These are phyloP conservation scores for Prunus dulcis DNA, from an alignment of 306 rosid species.

Conservation along the genomic window DNA sequence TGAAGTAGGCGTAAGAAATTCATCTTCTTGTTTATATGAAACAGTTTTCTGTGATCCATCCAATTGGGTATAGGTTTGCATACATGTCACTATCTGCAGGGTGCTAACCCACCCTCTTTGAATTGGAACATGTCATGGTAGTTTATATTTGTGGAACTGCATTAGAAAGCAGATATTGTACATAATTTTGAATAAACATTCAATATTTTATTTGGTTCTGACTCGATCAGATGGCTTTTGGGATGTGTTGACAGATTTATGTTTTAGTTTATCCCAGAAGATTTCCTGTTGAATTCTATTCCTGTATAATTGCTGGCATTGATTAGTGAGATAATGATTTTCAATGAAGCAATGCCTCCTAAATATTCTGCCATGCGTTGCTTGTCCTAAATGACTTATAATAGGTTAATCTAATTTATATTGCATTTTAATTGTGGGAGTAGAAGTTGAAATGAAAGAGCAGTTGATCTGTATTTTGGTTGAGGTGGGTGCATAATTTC, in stretches of 20 bases:
- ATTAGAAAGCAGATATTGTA: background rate
- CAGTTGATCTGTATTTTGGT: background rate
- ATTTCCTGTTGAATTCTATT: background rate
- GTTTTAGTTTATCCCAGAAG: background rate
- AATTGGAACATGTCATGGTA: background rate
- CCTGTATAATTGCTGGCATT: background rate
- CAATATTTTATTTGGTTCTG: background rate
- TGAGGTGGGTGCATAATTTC: background rate
- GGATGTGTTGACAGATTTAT: background rate
- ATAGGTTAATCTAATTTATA: background rate
- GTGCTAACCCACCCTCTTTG: background rate
- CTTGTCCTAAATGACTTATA: background rate
- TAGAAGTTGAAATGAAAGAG: background rate
- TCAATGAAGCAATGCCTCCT: background rate
- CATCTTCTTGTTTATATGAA: background rate
- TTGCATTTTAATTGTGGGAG: background rate
- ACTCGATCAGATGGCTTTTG: background rate
- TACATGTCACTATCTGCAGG: background rate
- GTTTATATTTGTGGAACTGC: background rate
- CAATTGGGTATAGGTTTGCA: background rate
- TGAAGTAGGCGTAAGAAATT: background rate
- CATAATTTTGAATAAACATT: background rate
- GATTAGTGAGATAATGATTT: background rate
- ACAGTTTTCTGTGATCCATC: background rate
- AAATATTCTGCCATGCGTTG: background rate